Evolutionary conservation across 176 grass and related monocot species (phyloP), one percentile per base, ranked within the genome.

Genomic region (Oryza rufipogon): DNA sequence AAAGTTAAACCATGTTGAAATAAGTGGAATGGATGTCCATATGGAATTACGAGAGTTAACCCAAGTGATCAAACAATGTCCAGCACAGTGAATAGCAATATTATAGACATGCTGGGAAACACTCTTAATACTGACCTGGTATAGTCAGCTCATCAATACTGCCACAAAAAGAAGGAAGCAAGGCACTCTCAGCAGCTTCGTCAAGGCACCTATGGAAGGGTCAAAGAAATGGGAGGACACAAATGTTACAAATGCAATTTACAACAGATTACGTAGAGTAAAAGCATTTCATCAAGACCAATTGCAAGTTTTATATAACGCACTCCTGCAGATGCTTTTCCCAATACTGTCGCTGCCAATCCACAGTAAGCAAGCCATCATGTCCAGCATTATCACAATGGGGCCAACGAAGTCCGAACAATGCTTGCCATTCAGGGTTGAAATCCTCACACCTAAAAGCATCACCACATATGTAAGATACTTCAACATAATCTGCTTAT

Each of bases 241-340:
- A 52, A 42, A 16, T 11, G 58, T 90, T 26, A 67, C 9, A 0
- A 78, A 56, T 13, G 15, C 46, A 45, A 15, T 36, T 36, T 36
- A 36, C 3, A 36, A 36, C 34, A 36, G 34, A 36, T 36, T 5
- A 36, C 33, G 51, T 41, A 22, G 19, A 0, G 16, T 34, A 45
- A 20, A 86, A 66, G 5, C 10, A n/a, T 22, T 58, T 19, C n/a
- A 38, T n/a, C 79, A 49, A 72, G 9, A 6, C 5, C 0, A 42
- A 71, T 26, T 64, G 15, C 16, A 87, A 28, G 8, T 44, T 58
- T 51, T 66, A 63, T 16, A 44, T n/a, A 13, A 67, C 84, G 0
- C 49, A 94, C 92, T 91, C 77, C 42, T 90, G 89, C 49, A 91
- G 74, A 82, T 94, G 92, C 17, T 73, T 89, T 87, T 90, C 85